Conservation (phyloP, 2,329 filamentous ascomycete genomes). For the Phyllosticta citribraziliensis region DNA sequence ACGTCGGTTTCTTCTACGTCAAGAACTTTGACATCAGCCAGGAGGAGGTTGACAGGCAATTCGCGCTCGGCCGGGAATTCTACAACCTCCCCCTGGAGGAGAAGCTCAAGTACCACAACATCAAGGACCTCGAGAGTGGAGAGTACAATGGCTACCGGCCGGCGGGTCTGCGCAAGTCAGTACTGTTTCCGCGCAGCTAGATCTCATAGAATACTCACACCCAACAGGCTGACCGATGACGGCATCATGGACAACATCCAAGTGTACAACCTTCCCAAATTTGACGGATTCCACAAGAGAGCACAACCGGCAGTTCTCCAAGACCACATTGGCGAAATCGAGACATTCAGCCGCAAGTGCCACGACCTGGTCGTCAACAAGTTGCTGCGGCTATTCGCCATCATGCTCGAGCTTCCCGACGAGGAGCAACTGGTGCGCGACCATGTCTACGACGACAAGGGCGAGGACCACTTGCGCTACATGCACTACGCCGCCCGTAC, state of each 20-base stretch:
- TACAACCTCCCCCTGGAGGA: slow-evolving; percentile 48
- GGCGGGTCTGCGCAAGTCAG: slow-evolving; percentile 28
- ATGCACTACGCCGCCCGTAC: slow-evolving; percentile 48
- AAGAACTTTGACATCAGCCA: slow-evolving; percentile 51
- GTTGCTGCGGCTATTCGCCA: slow-evolving; percentile 50
- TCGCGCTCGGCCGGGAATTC: slow-evolving; percentile 50
- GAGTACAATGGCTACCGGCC: slow-evolving; percentile 50
- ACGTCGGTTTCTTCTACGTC: slow-evolving; percentile 52
- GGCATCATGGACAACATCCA: slow-evolving; percentile 46
- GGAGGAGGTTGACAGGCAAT: slow-evolving; percentile 51
- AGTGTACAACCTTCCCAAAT: slow-evolving; percentile 53
- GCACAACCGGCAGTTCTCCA: slow-evolving; percentile 39
- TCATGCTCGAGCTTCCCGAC: slow-evolving; percentile 50
- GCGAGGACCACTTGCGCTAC: slow-evolving; percentile 53
- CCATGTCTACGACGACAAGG: slow-evolving; percentile 49
- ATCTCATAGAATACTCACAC: slow-evolving; percentile 16
- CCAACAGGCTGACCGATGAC: slow-evolving; percentile 16
- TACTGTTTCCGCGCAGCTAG: slow-evolving; percentile 11
- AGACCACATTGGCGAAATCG: slow-evolving; percentile 45
- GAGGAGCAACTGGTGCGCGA: slow-evolving; percentile 47
- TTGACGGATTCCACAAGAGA: slow-evolving; percentile 29
- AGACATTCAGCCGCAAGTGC: slow-evolving; percentile 38
- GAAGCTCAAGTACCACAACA: slow-evolving; percentile 44
- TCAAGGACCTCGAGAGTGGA: slow-evolving; percentile 31
- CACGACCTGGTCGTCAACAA: slow-evolving; percentile 48